Percentiles rank a stretch among this genome's conserved stretches.
These are phyloP conservation scores for Bothriochloa decipiens DNA, from an alignment of 176 grass and related monocot species.

Conservation along the genomic window DNA sequence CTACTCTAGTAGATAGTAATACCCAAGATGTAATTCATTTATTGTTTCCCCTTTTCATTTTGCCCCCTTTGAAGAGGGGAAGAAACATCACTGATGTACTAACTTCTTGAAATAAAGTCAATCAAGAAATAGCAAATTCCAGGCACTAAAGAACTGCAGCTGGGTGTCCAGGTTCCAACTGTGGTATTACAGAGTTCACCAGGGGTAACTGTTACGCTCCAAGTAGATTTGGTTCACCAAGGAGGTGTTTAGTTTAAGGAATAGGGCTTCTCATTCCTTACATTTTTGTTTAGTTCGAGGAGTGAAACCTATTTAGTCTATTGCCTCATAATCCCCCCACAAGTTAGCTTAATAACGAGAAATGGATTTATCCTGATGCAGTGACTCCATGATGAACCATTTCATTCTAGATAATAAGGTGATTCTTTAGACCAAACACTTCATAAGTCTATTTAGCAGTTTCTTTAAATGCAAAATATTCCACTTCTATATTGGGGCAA, in stretches of 20 bases:
- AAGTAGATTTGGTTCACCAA: background rate
- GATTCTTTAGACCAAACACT: background rate
- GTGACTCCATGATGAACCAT: background rate
- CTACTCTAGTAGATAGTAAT: slow-evolving; percentile 11
- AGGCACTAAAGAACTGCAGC: background rate
- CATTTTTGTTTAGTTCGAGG: background rate
- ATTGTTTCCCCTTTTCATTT: slow-evolving; percentile 26
- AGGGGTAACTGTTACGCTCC: background rate
- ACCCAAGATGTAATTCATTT: slow-evolving; percentile 44
- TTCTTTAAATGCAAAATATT: background rate
- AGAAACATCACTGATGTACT: slow-evolving; percentile 40
- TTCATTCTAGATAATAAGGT: background rate
- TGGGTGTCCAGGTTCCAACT: background rate
- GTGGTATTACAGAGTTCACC: background rate
- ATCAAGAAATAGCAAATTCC: background rate
- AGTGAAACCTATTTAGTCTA: background rate
- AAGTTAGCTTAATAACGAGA: background rate
- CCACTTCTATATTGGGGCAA: background rate
- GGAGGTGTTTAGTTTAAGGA: background rate
- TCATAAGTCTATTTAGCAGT: background rate
- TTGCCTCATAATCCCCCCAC: background rate
- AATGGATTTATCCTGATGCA: background rate
- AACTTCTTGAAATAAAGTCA: slow-evolving; percentile 29
- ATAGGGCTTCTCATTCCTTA: background rate
- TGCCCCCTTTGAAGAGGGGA: slow-evolving; percentile 26